Evolutionary conservation across 768 basidiomycete genomes (phyloP).

Genomic region (Termitomyces sp.): DNA sequence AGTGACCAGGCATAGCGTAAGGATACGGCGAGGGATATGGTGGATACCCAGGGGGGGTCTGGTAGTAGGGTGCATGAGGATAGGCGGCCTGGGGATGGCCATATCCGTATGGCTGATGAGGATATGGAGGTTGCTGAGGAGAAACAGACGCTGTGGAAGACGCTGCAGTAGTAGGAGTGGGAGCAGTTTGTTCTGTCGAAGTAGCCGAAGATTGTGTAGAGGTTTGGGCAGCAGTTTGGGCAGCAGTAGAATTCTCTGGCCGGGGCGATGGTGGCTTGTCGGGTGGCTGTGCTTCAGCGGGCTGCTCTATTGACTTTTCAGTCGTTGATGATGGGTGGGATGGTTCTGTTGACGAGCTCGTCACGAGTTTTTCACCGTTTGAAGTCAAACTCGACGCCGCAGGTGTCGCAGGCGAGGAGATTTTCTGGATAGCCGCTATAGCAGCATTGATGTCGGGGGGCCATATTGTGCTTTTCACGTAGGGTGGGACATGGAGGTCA

Average conservation of each 20-base stretch:
- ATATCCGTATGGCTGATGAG: slow-evolving; percentile 53
- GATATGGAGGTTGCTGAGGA: slow-evolving; percentile 30
- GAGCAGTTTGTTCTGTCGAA: slow-evolving; percentile 7
- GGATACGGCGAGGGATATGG: slow-evolving; percentile 23
- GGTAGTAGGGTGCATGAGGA: slow-evolving; percentile 65
- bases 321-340: slow-evolving; percentile 5
- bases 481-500: slow-evolving; percentile 61
- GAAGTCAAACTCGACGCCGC: slow-evolving; percentile 12
- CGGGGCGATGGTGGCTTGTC: slow-evolving; percentile 17
- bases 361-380: background rate
- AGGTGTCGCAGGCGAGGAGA: slow-evolving; percentile 13
- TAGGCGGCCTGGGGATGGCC: slow-evolving; percentile 44
- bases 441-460: slow-evolving; percentile 62
- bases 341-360: slow-evolving; percentile 16
- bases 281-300: slow-evolving; percentile 17
- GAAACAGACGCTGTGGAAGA: slow-evolving; percentile 6
- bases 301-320: slow-evolving; percentile 13
- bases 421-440: slow-evolving; percentile 47
- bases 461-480: slow-evolving; percentile 65
- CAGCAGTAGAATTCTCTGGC: background rate
- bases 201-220: background rate
- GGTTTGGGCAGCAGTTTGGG: background rate
- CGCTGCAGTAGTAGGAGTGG: slow-evolving; percentile 15
- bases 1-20: slow-evolving; percentile 3
- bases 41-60: slow-evolving; percentile 40